phyloP scores from a whole-genome alignment of 2,329 filamentous ascomycete genomes.

The Davidsoniella eucalypti region DNA sequence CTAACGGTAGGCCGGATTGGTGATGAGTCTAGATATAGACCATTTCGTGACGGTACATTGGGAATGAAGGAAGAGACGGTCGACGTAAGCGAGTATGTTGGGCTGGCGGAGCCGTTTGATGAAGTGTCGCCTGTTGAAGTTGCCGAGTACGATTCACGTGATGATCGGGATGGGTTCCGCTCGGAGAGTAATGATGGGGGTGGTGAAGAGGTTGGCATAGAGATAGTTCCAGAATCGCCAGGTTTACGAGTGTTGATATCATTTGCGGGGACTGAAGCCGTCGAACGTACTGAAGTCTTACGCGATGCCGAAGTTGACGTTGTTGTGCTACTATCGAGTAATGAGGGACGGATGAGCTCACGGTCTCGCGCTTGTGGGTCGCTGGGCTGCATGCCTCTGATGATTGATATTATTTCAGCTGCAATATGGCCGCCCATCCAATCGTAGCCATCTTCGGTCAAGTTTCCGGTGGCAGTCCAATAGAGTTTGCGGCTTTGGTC shows the following conservation, averaged over 20 bases:
- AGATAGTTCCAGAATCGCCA: background rate
- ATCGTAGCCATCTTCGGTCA: slow-evolving; percentile 42
- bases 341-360: background rate
- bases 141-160: background rate
- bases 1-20: background rate
- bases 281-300: background rate
- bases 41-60: no score
- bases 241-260: slow-evolving; percentile 12
- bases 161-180: background rate
- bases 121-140: background rate
- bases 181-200: background rate
- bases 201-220: background rate
- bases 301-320: slow-evolving; percentile 4
- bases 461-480: slow-evolving; percentile 47
- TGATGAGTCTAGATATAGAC: background rate
- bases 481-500: slow-evolving; percentile 29
- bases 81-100: slow-evolving; percentile 8
- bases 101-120: slow-evolving; percentile 8
- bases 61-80: background rate
- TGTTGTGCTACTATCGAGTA: background rate
- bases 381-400: slow-evolving; percentile 15
- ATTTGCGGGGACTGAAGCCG: slow-evolving; percentile 9
- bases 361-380: slow-evolving; percentile 11
- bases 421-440: slow-evolving; percentile 43
- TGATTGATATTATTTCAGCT: slow-evolving; percentile 31